Evolutionary conservation across 2,329 filamentous ascomycete species (phyloP).

Genomic region (Aspergillus novoparasiticus): DNA sequence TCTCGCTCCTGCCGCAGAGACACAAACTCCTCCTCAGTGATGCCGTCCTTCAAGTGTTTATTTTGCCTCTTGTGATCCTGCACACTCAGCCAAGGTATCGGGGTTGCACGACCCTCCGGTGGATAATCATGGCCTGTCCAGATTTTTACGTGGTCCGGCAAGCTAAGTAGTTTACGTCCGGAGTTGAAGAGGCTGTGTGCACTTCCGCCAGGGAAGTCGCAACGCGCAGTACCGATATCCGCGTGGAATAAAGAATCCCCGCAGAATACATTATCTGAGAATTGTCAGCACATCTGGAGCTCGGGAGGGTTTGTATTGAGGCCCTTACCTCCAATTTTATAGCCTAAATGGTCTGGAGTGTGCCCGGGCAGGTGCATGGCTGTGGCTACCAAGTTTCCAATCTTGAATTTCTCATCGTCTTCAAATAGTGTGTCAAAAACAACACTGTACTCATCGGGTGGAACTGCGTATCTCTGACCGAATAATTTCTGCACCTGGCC

Average conservation of each 20-base stretch:
- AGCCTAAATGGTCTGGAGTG: constrained; percentile 65
- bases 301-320: not conserved
- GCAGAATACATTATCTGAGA: constrained; percentile 52
- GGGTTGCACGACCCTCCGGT: constrained; percentile 33
- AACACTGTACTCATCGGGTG: constrained; percentile 44
- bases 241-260: constrained; percentile 58
- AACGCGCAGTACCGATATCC: constrained; percentile 56
- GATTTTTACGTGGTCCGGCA: constrained; percentile 51
- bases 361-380: constrained; percentile 65
- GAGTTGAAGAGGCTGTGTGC: constrained; percentile 50
- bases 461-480: constrained; percentile 53
- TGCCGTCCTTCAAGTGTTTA: constrained; percentile 51
- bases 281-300: not conserved
- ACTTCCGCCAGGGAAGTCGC: constrained; percentile 58
- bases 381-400: constrained; percentile 53
- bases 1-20: constrained; percentile 49
- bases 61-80: constrained; percentile 51
- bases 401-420: constrained; percentile 57
- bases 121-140: constrained; percentile 62
- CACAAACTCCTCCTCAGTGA: constrained; percentile 50
- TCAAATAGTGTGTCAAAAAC: constrained; percentile 59
- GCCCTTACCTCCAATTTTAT: constrained; percentile 52
- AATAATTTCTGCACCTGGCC: constrained; percentile 57
- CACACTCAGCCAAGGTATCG: constrained; percentile 50
- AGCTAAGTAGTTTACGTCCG: constrained; percentile 44